Evolutionary conservation across 2,329 filamentous ascomycete genomes (phyloP).

Genomic region (Colletotrichum sp.): DNA sequence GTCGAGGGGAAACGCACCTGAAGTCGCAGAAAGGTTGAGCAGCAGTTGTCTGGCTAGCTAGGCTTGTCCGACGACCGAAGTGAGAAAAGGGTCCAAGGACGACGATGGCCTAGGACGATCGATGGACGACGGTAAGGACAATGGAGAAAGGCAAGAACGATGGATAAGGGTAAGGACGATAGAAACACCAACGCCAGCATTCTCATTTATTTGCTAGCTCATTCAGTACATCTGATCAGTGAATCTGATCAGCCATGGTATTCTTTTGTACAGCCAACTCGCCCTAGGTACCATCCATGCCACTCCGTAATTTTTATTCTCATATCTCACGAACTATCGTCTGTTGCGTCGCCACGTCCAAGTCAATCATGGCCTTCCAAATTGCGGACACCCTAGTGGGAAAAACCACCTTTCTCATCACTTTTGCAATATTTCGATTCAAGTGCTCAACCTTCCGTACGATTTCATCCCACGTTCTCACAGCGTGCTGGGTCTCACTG

Average conservation of each 20-base stretch:
- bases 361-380: too few species aligned
- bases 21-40: too few species aligned
- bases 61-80: too few species aligned
- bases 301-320: background rate
- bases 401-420: background rate
- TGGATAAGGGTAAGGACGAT: background rate
- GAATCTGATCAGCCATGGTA: too few species aligned
- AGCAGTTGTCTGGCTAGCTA: too few species aligned
- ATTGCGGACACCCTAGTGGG: background rate
- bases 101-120: too few species aligned
- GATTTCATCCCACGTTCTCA: background rate
- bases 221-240: too few species aligned
- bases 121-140: background rate
- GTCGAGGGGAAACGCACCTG: too few species aligned
- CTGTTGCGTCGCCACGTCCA: background rate
- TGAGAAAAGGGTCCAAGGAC: too few species aligned
- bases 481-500: background rate
- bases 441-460: background rate
- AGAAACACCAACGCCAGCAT: background rate
- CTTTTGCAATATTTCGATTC: accelerated
- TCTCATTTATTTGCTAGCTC: too few species aligned
- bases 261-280: too few species aligned
- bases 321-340: background rate
- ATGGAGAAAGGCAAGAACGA: background rate
- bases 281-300: background rate